Evolutionary conservation across 139 green algal species (phyloP), one percentile per base, ranked within the genome.

Genomic region (Desmodesmus armatus): DNA sequence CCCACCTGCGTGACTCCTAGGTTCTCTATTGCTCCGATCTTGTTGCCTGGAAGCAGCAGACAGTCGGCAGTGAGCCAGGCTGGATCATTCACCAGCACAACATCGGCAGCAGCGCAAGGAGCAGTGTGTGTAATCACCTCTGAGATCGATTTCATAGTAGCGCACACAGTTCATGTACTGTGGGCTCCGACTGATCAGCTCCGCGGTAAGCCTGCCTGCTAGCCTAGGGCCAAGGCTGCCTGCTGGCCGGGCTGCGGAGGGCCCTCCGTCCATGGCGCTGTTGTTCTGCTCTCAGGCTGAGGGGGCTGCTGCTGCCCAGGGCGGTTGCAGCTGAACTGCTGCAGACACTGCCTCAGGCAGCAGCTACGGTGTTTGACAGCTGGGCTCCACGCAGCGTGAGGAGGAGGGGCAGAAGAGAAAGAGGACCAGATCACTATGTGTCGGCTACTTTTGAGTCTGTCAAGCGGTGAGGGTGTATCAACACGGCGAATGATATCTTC

Each of bases 21-120:
- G 87, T 99, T 99, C 80, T 99, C 97, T 66, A 99, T 98, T 1
- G 89, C 91, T 7, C 83, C 81, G 31, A 98, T 94, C 70, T 97
- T 96, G 88, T 96, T 96, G 7, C 89, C 95, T 96, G 86, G 49
- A 37, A 6, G 40, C 27, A 66, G n/a, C n/a, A n/a, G n/a, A n/a
- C n/a, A n/a, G n/a, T n/a, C n/a, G n/a, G n/a, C n/a, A n/a, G n/a
- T n/a, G n/a, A n/a, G n/a, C n/a, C n/a, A n/a, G n/a, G n/a, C n/a
- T n/a, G n/a, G n/a, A n/a, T n/a, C n/a, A n/a, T n/a, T n/a, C n/a
- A n/a, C n/a, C 25, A 9, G 27, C 19, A 27, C 53, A 73, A 37
- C 29, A 63, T 43, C 37, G 23, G 71, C 76, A 82, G 76, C 55
- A 21, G 60, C 63, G 3, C 17, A 62, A 37, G 47, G 11, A 74